Evolutionary conservation across 306 rosid genomes (phyloP), one percentile per base, ranked within the genome.

Genomic region (Neltuma alba): DNA sequence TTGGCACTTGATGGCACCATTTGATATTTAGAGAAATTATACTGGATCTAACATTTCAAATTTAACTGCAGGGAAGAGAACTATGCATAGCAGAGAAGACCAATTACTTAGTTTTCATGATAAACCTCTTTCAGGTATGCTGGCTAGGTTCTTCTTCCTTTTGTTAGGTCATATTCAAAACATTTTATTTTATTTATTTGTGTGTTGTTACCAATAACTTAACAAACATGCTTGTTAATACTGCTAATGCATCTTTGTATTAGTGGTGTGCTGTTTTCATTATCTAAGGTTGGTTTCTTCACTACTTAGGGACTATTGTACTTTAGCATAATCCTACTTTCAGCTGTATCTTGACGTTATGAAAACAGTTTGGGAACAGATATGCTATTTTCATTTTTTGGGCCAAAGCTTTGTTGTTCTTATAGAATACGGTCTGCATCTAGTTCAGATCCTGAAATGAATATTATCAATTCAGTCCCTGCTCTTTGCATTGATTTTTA

Each of bases 21-120:
- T 7, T 70, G 52, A 31, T 72, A 34, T 67, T 12, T 36, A 20
- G 37, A 68, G 74, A 63, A 65, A 27, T 63, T 38, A 28, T 72
- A 73, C 77, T 82, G 25, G 83, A 75, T 42, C 63, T 80, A 42
- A 57, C 75, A 62, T 78, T 76, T 78, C 65, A 48, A 72, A 70
- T 83, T 64, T 76, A 68, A 81, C 64, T 84, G 89, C 58, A 95
- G 99, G 99, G 97, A 85, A 89, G 94, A 76, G 97, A 95, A 66
- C 77, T 90, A 69, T 88, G 88, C 76, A 88, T 93, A 42, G 95
- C 97, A 1, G 99, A 93, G 90, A 95, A 93, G 93, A 91, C 97
- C 38, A 93, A 91, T 85, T 95, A 93, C 88, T 82, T 95, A 80
- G 94, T 95, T 80, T 95, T 95, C 90, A 95, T 95, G 96, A 91